phyloP scores from a whole-genome alignment of 768 basidiomycete species.

The Boletellus sp. region DNA sequence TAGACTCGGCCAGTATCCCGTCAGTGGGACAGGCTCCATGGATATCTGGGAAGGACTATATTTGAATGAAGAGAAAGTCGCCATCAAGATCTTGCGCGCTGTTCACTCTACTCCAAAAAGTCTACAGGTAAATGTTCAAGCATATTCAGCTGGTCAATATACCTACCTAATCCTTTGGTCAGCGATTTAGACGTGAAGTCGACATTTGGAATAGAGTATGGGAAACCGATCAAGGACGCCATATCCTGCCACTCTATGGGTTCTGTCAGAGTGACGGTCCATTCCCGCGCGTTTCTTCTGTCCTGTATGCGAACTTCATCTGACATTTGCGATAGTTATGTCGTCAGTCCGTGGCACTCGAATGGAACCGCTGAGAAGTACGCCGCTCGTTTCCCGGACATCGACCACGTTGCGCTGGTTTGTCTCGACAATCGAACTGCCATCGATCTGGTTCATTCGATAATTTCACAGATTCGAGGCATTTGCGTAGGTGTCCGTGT shows the following conservation, averaged over 20 bases:
- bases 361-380: constrained; percentile 50
- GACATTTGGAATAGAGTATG: constrained; percentile 54
- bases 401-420: constrained; percentile 46
- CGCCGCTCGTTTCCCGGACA: constrained; percentile 37
- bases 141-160: not conserved
- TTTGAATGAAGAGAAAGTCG: constrained; percentile 51
- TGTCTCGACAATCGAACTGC: not conserved
- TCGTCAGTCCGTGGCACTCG: constrained; percentile 56
- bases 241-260: constrained; percentile 57
- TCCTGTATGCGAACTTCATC: not conserved
- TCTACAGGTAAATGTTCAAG: constrained; percentile 33
- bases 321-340: constrained; percentile 37
- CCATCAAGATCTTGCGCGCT: constrained; percentile 53
- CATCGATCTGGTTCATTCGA: not conserved
- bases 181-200: constrained; percentile 54
- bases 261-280: constrained; percentile 55
- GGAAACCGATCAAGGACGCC: constrained; percentile 46
- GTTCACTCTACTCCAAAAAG: constrained; percentile 46
- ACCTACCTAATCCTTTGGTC: constrained; percentile 1
- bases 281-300: constrained; percentile 41
- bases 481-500: constrained; percentile 46
- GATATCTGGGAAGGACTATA: constrained; percentile 57
- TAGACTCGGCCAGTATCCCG: constrained; percentile 45
- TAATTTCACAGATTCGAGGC: constrained; percentile 38
- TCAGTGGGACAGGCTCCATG: constrained; percentile 50